Percentiles rank a stretch among this genome's conserved stretches.
Conservation (phyloP, 352 stramenopile genomes). For the Pythium pyrilobum region DNA sequence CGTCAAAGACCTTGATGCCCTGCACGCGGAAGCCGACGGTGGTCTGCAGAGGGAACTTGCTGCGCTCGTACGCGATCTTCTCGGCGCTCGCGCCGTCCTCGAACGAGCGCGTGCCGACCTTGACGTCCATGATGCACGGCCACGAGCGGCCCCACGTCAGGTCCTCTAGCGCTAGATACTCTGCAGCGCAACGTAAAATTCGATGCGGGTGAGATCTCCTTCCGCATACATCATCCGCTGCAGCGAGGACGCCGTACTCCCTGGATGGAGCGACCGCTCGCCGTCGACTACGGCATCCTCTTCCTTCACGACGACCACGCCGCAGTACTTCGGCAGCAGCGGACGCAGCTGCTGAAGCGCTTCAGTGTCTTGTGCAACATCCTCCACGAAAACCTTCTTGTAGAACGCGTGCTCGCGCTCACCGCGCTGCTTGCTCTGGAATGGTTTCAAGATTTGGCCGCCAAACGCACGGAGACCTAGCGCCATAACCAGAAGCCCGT, state of each 20-base stretch:
- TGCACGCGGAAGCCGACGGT: slow-evolving; percentile 92
- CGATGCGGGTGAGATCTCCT: too few species aligned
- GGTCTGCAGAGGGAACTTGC: slow-evolving; percentile 92
- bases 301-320: slow-evolving; percentile 34
- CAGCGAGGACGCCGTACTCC: slow-evolving; percentile 18
- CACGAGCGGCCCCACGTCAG: slow-evolving; percentile 72
- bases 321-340: slow-evolving; percentile 65
- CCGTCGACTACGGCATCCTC: slow-evolving; percentile 7
- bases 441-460: slow-evolving; percentile 81
- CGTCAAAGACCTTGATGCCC: slow-evolving; percentile 89
- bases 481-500: not conserved
- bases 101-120: slow-evolving; percentile 94
- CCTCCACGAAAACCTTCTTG: slow-evolving; percentile 39
- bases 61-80: slow-evolving; percentile 87
- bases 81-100: slow-evolving; percentile 82
- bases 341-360: slow-evolving; percentile 26
- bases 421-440: slow-evolving; percentile 74
- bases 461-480: slow-evolving; percentile 56
- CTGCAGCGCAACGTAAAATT: slow-evolving; percentile 17
- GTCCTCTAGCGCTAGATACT: slow-evolving; percentile 89
- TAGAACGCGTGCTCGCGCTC: slow-evolving; percentile 80
- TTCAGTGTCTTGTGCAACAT: slow-evolving; percentile 6
- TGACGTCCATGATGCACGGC: slow-evolving; percentile 96
- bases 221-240: not conserved
- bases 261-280: slow-evolving; percentile 18